These are phyloP conservation scores for Paulinella micropora DNA, from an alignment of 78 protist genomes.

Conservation along the genomic window DNA sequence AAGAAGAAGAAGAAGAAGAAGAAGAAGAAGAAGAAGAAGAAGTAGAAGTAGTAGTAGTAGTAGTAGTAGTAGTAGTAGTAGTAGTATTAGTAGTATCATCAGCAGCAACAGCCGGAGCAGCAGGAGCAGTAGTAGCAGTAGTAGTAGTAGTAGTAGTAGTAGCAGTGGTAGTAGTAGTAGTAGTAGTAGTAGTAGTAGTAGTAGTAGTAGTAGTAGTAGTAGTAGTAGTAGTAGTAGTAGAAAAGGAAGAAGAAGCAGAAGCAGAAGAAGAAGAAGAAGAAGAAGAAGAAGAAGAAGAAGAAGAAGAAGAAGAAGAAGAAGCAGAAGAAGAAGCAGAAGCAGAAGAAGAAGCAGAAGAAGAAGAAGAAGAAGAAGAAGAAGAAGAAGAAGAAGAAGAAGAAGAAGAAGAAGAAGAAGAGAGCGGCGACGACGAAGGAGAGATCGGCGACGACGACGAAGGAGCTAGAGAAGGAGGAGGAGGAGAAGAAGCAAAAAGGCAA, in stretches of 20 bases:
- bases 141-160: not conserved
- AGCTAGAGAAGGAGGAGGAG: not conserved
- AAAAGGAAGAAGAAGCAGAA: too few relatives aligned
- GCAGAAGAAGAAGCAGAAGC: too few relatives aligned
- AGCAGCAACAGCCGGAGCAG: not conserved
- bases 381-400: not conserved
- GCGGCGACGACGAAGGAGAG: too few relatives aligned
- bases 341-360: too few relatives aligned
- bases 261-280: too few relatives aligned
- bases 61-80: too few relatives aligned
- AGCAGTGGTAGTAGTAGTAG: not conserved
- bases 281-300: not conserved
- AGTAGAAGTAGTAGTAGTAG: not conserved
- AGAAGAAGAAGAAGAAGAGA: not conserved
- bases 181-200: not conserved
- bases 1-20: not conserved
- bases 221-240: too few relatives aligned
- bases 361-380: too few relatives aligned
- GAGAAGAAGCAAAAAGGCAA: not conserved
- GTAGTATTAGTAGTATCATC: too few relatives aligned
- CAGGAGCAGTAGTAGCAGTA: too few relatives aligned
- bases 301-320: too few relatives aligned
- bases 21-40: not conserved
- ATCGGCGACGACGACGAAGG: too few relatives aligned
- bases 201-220: not conserved